These are phyloP conservation scores for Linnemannia elongata DNA, from an alignment of 192 early-diverging fungal species.

Conservation along the genomic window DNA sequence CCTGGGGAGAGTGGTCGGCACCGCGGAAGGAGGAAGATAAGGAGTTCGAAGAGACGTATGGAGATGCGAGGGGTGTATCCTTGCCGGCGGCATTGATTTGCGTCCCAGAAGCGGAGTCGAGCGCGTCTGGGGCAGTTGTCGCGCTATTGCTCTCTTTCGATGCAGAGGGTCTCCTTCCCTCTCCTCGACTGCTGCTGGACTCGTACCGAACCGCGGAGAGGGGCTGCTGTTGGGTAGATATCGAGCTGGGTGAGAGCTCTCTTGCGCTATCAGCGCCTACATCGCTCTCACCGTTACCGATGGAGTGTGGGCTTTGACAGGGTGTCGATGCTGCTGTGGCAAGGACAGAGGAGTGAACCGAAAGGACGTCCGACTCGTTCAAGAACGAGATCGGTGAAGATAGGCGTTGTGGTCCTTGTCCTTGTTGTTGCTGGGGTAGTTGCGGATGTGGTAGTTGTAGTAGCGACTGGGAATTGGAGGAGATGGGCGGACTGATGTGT, in stretches of 20 bases:
- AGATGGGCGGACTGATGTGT: background rate
- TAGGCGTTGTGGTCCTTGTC: background rate
- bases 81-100: too few relatives aligned
- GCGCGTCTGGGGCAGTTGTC: background rate
- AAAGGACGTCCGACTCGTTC: conserved; percentile 14
- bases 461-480: background rate
- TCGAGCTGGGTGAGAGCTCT: background rate
- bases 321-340: conserved; percentile 9
- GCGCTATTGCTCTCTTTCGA: background rate
- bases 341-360: conserved; percentile 7
- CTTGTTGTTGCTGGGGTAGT: background rate
- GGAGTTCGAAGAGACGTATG: conserved; percentile 8
- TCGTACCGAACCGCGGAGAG: background rate
- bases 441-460: background rate
- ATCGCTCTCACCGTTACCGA: background rate
- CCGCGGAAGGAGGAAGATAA: conserved; percentile 17
- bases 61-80: conserved; percentile 7
- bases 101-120: background rate
- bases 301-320: background rate
- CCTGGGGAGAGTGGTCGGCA: background rate
- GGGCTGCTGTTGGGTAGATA: background rate
- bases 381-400: background rate
- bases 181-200: background rate
- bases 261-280: background rate
- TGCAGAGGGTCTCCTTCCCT: background rate